These are phyloP conservation scores for Wallacemonas sp. DNA, from an alignment of 208 protist genomes.

Conservation along the genomic window DNA sequence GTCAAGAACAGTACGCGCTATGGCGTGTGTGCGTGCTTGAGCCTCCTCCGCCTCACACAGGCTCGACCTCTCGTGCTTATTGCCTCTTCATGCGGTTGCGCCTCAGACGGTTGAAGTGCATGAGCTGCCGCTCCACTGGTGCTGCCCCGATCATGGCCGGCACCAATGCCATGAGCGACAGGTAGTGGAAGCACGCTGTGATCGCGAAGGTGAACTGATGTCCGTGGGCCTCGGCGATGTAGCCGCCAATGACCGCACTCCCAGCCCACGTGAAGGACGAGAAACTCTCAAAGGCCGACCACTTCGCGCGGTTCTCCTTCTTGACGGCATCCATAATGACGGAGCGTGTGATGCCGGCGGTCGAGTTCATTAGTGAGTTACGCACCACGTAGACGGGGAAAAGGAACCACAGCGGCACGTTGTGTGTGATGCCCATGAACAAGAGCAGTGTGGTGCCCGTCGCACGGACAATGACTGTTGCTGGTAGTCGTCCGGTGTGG, in stretches of 20 bases:
- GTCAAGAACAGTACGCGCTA: no score
- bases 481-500: slow-evolving; percentile 32
- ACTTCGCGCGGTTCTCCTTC: slow-evolving; percentile 41
- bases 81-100: no score
- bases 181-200: slow-evolving; percentile 47
- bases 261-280: slow-evolving; percentile 60
- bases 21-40: no score
- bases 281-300: slow-evolving; percentile 70
- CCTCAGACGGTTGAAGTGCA: no score
- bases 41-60: no score
- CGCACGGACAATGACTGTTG: slow-evolving; percentile 30
- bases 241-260: slow-evolving; percentile 57
- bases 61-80: no score
- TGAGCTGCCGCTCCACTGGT: slow-evolving; percentile 25
- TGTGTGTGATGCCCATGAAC: slow-evolving; percentile 2
- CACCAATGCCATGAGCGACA: slow-evolving; percentile 27
- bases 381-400: slow-evolving; percentile 41
- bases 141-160: slow-evolving; percentile 32
- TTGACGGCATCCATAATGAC: slow-evolving; percentile 69
- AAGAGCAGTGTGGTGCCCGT: slow-evolving; percentile 30
- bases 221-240: slow-evolving; percentile 30
- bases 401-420: background rate
- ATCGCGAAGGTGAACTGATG: slow-evolving; percentile 46
- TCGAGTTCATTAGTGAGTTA: slow-evolving; percentile 67
- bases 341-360: slow-evolving; percentile 53